These are phyloP conservation scores for Friedmanniomyces simplex DNA, from an alignment of 495 filamentous ascomycete genomes.

Conservation along the genomic window DNA sequence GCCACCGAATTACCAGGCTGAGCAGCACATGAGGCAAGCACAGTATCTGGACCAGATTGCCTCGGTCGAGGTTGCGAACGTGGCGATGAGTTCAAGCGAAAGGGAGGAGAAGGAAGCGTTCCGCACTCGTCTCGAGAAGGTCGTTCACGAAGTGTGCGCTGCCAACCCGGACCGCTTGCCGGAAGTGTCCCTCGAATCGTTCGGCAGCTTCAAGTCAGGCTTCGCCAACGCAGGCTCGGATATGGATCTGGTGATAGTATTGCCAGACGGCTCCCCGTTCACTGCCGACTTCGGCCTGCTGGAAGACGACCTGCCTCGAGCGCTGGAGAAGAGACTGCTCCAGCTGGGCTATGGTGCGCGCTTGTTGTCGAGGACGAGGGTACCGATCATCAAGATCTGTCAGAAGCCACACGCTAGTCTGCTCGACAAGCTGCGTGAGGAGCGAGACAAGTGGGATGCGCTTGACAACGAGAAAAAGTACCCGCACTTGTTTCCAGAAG, in stretches of 20 bases:
- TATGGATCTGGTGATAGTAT: conserved; percentile 64
- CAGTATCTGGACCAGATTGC: conserved; percentile 29
- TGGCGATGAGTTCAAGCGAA: conserved; percentile 36
- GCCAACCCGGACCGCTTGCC: conserved; percentile 33
- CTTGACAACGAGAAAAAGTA: conserved; percentile 27
- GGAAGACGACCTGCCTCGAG: conserved; percentile 40
- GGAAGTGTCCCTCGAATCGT: conserved; percentile 51
- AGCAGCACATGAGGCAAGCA: neutral
- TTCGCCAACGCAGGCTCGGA: conserved; percentile 65
- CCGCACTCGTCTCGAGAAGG: conserved; percentile 43
- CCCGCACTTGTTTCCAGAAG: conserved; percentile 5
- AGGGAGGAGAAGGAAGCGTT: conserved; percentile 53
- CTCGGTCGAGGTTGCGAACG: conserved; percentile 22
- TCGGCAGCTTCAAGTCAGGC: conserved; percentile 62
- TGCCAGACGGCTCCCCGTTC: conserved; percentile 28
- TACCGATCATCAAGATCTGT: conserved; percentile 76
- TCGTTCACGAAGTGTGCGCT: conserved; percentile 45
- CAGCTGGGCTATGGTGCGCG: conserved; percentile 56
- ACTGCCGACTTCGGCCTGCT: conserved; percentile 15
- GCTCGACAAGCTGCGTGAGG: conserved; percentile 40
- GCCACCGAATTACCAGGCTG: neutral
- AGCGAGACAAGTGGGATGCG: conserved; percentile 50
- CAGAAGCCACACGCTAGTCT: conserved; percentile 50
- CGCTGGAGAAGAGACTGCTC: conserved; percentile 61
- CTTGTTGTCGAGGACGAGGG: conserved; percentile 58